A percentile compares a stretch with the other conserved stretches of the same genome.
Conservation (phyloP, 176 grass and related monocot species). For the Musa itinerans region DNA sequence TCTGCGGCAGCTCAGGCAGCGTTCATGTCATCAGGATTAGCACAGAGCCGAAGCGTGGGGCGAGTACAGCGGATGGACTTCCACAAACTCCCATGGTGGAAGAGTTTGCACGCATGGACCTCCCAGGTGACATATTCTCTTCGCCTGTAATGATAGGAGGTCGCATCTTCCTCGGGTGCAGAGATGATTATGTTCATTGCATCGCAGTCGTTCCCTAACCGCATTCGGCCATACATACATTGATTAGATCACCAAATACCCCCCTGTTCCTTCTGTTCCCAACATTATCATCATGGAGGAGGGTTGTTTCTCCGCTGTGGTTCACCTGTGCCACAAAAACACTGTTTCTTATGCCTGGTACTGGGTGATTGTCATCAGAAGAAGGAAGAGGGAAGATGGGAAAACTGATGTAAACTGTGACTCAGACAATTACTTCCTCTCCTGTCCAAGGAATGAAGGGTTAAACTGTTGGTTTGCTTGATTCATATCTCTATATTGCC, state of each 20-base stretch:
- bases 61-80: conserved; percentile 4
- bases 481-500: too few species aligned
- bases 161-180: conserved; percentile 79
- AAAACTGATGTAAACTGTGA: too few species aligned
- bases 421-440: too few species aligned
- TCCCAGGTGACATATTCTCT: conserved; percentile 71
- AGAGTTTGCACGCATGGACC: conserved; percentile 38
- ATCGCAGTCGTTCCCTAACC: conserved; percentile 23
- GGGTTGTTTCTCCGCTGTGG: too few species aligned
- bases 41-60: conserved; percentile 22
- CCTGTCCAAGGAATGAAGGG: too few species aligned
- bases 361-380: too few species aligned
- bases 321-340: too few species aligned
- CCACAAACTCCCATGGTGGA: conserved; percentile 28
- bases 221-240: not conserved
- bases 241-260: not conserved
- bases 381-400: too few species aligned
- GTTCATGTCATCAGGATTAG: conserved; percentile 64
- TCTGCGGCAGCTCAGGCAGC: conserved; percentile 75
- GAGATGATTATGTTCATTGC: conserved; percentile 72
- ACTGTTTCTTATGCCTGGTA: too few species aligned
- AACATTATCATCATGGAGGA: too few species aligned
- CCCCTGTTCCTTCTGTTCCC: too few species aligned
- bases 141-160: conserved; percentile 81
- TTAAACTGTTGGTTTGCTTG: too few species aligned